phyloP scores from a whole-genome alignment of 768 basidiomycete species.

The Pisolithus albus region DNA sequence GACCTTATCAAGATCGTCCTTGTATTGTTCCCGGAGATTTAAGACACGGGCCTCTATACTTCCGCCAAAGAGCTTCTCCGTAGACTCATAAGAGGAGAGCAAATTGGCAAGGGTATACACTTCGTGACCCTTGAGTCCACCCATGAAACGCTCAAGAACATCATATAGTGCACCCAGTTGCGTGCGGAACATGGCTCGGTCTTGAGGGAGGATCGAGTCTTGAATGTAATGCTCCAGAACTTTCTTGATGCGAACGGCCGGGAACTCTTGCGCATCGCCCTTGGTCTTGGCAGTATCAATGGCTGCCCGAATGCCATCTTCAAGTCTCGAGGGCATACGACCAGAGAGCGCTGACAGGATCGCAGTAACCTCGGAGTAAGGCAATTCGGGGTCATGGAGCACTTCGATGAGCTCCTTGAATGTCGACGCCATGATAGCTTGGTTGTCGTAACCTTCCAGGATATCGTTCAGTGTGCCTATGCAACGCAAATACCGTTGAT shows the following conservation, averaged over 20 bases:
- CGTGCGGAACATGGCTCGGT: conserved; percentile 70
- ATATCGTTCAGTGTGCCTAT: conserved; percentile 80
- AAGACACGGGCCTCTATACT: conserved; percentile 91
- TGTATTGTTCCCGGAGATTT: conserved; percentile 84
- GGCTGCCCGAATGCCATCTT: conserved; percentile 72
- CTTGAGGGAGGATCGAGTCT: conserved; percentile 72
- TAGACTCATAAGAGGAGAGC: conserved; percentile 71
- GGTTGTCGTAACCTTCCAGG: conserved; percentile 95
- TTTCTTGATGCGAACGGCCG: conserved; percentile 79
- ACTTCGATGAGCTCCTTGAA: conserved; percentile 82
- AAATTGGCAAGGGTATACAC: conserved; percentile 69
- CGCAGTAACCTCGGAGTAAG: conserved; percentile 77
- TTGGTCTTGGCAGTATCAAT: conserved; percentile 75
- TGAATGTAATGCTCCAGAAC: conserved; percentile 79
- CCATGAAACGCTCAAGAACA: conserved; percentile 70
- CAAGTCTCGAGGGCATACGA: conserved; percentile 87
- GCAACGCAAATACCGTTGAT: conserved; percentile 76
- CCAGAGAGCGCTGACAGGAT: conserved; percentile 87
- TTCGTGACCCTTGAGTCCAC: conserved; percentile 85
- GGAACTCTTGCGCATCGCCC: conserved; percentile 78
- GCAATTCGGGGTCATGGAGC: conserved; percentile 79
- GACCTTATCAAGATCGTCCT: conserved; percentile 87
- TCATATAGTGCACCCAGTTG: conserved; percentile 66
- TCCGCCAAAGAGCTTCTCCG: conserved; percentile 90
- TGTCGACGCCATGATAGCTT: conserved; percentile 79